These are phyloP conservation scores for Cryptococcus floricola DNA, from an alignment of 1,284 basidiomycete genomes.

Conservation along the genomic window DNA sequence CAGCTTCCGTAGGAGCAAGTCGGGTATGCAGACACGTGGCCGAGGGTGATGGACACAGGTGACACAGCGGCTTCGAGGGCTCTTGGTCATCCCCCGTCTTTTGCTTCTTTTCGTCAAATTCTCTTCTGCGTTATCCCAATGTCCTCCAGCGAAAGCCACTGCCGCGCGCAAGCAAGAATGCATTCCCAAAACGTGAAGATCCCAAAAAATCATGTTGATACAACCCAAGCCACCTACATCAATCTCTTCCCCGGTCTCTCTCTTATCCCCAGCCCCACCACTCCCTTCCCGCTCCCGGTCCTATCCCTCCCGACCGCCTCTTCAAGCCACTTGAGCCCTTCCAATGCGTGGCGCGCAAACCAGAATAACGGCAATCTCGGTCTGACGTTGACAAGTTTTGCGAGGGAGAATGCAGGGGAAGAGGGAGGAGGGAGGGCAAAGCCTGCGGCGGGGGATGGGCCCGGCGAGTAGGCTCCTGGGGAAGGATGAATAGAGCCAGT, in stretches of 20 bases:
- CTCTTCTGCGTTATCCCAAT: too few relatives aligned
- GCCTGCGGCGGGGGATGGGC: slow-evolving; percentile 8
- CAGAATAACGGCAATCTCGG: slow-evolving; percentile 38
- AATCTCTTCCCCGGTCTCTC: slow-evolving; percentile 1
- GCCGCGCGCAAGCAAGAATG: too few relatives aligned
- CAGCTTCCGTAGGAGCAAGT: too few relatives aligned
- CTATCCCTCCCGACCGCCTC: slow-evolving; percentile 31
- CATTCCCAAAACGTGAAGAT: too few relatives aligned
- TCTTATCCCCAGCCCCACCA: slow-evolving; percentile 2
- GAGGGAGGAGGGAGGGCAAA: slow-evolving; percentile 17
- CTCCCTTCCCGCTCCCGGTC: slow-evolving; percentile 14
- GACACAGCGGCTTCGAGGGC: too few relatives aligned
- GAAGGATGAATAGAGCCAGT: slow-evolving; percentile 24
- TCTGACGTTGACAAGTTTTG: not conserved
- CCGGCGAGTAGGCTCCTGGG: not conserved
- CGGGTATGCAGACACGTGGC: too few relatives aligned
- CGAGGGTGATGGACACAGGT: too few relatives aligned
- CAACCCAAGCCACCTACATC: not conserved
- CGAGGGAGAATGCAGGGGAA: slow-evolving; percentile 6
- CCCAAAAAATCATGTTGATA: too few relatives aligned
- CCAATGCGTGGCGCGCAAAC: slow-evolving; percentile 35
- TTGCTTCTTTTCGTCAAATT: too few relatives aligned
- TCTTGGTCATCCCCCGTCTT: too few relatives aligned
- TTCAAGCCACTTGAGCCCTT: slow-evolving; percentile 35
- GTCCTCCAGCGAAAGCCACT: too few relatives aligned